Percentiles rank a stretch among this genome's conserved stretches.
phyloP scores from a whole-genome alignment of 1,284 basidiomycete species.

The Pseudozyma flocculosa region DNA sequence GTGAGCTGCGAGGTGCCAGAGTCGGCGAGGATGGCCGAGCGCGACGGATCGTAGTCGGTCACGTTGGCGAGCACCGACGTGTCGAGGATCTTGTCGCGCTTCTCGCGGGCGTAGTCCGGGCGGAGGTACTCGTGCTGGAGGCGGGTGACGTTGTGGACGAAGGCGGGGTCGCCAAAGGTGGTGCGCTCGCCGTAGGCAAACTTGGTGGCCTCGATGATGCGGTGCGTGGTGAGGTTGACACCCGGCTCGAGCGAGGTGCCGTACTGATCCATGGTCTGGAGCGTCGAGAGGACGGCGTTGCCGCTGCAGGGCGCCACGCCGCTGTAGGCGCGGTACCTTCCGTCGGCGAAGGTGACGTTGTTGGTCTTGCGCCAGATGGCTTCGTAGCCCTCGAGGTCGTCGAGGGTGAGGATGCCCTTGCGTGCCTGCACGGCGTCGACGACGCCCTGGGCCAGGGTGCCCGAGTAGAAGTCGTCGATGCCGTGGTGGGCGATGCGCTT shows the following conservation, averaged over 20 bases:
- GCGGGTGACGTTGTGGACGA: slow-evolving; percentile 57
- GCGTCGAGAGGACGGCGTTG: slow-evolving; percentile 51
- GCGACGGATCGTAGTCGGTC: slow-evolving; percentile 57
- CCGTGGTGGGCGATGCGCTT: slow-evolving; percentile 34
- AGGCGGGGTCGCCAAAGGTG: slow-evolving; percentile 59
- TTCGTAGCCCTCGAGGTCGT: slow-evolving; percentile 45
- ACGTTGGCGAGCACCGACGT: slow-evolving; percentile 30
- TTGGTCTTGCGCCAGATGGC: slow-evolving; percentile 25
- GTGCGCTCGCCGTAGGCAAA: slow-evolving; percentile 60
- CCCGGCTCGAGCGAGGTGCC: slow-evolving; percentile 6
- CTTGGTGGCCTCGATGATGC: slow-evolving; percentile 59
- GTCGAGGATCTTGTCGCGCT: slow-evolving; percentile 53
- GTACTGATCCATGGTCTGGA: slow-evolving; percentile 52
- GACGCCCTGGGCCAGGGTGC: slow-evolving; percentile 40
- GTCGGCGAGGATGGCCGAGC: slow-evolving; percentile 52
- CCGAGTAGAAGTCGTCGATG: slow-evolving; percentile 48
- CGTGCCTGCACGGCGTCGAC: slow-evolving; percentile 39
- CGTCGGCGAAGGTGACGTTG: slow-evolving; percentile 36
- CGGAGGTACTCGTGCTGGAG: slow-evolving; percentile 57
- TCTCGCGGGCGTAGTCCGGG: slow-evolving; percentile 41
- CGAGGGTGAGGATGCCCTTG: slow-evolving; percentile 48
- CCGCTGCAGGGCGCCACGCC: slow-evolving; percentile 56
- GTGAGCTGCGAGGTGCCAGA: slow-evolving; percentile 59
- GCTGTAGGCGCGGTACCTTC: slow-evolving; percentile 38
- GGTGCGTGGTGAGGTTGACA: slow-evolving; percentile 55